Evolutionary conservation across 495 filamentous ascomycete species (phyloP).

Genomic region (Aspergillus conjunctus): DNA sequence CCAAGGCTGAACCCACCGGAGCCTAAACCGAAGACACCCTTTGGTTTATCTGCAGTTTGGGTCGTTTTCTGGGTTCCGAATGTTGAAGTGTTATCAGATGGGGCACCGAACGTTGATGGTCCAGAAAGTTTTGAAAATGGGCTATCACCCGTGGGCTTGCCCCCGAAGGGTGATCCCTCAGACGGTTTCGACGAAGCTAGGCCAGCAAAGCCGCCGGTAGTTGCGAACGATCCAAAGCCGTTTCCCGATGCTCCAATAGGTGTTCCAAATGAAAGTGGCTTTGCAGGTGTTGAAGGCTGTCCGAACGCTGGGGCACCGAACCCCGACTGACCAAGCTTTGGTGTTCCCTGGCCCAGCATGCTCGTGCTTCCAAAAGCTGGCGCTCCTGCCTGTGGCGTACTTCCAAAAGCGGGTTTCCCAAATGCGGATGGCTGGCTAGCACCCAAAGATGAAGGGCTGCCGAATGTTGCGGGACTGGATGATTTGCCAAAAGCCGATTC

Average conservation of each 20-base stretch:
- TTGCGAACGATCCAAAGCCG: slow-evolving; percentile 43
- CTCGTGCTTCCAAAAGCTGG: slow-evolving; percentile 32
- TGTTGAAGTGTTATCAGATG: slow-evolving; percentile 30
- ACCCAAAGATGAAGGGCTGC: slow-evolving; percentile 37
- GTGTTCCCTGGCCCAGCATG: slow-evolving; percentile 27
- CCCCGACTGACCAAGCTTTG: slow-evolving; percentile 40
- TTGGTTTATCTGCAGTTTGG: slow-evolving; percentile 39
- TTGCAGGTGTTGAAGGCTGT: slow-evolving; percentile 36
- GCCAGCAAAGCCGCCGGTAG: slow-evolving; percentile 35
- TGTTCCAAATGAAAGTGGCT: slow-evolving; percentile 31
- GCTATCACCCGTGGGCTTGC: slow-evolving; percentile 23
- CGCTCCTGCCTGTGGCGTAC: slow-evolving; percentile 34
- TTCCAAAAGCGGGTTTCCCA: slow-evolving; percentile 28
- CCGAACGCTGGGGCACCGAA: slow-evolving; percentile 56
- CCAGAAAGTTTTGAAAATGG: slow-evolving; percentile 26
- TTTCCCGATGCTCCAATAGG: slow-evolving; percentile 33
- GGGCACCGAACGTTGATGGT: slow-evolving; percentile 34
- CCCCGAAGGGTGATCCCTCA: slow-evolving; percentile 32
- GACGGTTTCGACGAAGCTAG: slow-evolving; percentile 35
- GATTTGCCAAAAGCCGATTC: slow-evolving; percentile 36
- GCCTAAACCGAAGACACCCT: slow-evolving; percentile 55
- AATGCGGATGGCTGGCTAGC: slow-evolving; percentile 28
- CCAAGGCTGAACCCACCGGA: slow-evolving; percentile 67
- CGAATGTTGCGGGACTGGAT: slow-evolving; percentile 40
- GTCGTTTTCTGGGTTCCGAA: slow-evolving; percentile 28